A percentile compares a stretch with the other conserved stretches of the same genome.
phyloP scores from a whole-genome alignment of 78 protist genomes.

The Pelomyxa schiedti region DNA sequence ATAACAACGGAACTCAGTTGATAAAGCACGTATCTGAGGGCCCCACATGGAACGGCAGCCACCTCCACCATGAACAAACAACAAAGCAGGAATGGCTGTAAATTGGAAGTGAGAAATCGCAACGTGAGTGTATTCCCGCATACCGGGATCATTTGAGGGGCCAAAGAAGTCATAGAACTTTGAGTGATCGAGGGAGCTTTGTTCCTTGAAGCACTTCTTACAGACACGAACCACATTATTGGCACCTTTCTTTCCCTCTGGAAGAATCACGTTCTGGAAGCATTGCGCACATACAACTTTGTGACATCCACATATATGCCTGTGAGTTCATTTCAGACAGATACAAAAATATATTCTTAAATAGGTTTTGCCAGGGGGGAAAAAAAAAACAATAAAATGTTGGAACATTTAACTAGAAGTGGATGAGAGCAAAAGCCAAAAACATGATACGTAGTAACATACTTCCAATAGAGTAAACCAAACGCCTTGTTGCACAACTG shows the following conservation, averaged over 20 bases:
- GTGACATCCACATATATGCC: too few species aligned
- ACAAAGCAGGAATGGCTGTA: not conserved
- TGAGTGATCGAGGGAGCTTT: not conserved
- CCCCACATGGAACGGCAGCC: not conserved
- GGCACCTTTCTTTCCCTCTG: not conserved
- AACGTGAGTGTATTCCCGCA: too few species aligned
- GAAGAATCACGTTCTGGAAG: not conserved
- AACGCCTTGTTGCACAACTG: too few species aligned
- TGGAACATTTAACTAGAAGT: too few species aligned
- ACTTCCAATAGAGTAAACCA: too few species aligned
- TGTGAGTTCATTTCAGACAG: too few species aligned
- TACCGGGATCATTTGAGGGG: not conserved
- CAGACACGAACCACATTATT: not conserved
- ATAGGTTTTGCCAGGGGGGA: too few species aligned
- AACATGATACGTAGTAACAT: too few species aligned
- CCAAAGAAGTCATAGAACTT: not conserved
- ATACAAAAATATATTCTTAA: too few species aligned
- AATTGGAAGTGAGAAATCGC: too few species aligned
- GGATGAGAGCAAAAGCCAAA: too few species aligned
- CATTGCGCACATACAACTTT: not conserved
- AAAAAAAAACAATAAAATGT: too few species aligned
- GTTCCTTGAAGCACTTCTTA: not conserved
- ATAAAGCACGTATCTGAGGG: not conserved
- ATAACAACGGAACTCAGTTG: not conserved
- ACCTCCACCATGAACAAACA: not conserved